Conservation (phyloP, 805 yeast genomes). For the Ogataea neopini region DNA sequence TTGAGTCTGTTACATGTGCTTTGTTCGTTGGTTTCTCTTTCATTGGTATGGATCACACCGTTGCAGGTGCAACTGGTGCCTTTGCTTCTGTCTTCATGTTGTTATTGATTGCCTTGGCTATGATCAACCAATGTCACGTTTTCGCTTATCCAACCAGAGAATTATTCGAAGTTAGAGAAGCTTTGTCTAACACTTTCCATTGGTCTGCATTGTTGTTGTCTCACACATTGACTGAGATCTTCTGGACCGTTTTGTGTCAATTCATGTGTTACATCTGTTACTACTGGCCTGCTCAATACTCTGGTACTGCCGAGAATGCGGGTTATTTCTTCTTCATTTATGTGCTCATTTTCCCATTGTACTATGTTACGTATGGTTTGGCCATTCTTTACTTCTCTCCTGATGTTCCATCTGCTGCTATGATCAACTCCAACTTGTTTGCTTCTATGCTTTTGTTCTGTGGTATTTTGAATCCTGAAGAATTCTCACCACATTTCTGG, state of each 20-base stretch:
- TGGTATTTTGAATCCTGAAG: conserved; percentile 45
- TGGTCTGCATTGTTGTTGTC: conserved; percentile 61
- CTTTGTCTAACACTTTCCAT: conserved; percentile 68
- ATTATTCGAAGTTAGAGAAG: conserved; percentile 67
- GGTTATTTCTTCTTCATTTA: conserved; percentile 37
- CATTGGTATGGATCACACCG: conserved; percentile 53
- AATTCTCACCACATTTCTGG: conserved; percentile 51
- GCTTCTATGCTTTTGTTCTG: conserved; percentile 38
- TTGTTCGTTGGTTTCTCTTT: conserved; percentile 58
- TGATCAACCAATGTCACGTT: conserved; percentile 65
- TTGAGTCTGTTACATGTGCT: conserved; percentile 44
- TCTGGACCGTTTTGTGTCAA: conserved; percentile 52
- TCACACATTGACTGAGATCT: conserved; percentile 58
- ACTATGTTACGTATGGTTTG: conserved; percentile 38
- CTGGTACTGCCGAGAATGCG: conserved; percentile 49
- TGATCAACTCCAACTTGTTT: conserved; percentile 41
- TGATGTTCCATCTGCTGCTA: conserved; percentile 43
- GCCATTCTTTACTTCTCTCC: conserved; percentile 46
- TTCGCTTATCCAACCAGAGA: conserved; percentile 59
- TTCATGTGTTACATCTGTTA: conserved; percentile 53
- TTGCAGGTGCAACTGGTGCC: conserved; percentile 58
- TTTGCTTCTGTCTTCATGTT: conserved; percentile 54
- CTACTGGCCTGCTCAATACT: conserved; percentile 45
- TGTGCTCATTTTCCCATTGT: conserved; percentile 28
- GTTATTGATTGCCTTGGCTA: conserved; percentile 60